Evolutionary conservation across 176 grass and related monocot species (phyloP).

Genomic region (Oryza brachyantha): DNA sequence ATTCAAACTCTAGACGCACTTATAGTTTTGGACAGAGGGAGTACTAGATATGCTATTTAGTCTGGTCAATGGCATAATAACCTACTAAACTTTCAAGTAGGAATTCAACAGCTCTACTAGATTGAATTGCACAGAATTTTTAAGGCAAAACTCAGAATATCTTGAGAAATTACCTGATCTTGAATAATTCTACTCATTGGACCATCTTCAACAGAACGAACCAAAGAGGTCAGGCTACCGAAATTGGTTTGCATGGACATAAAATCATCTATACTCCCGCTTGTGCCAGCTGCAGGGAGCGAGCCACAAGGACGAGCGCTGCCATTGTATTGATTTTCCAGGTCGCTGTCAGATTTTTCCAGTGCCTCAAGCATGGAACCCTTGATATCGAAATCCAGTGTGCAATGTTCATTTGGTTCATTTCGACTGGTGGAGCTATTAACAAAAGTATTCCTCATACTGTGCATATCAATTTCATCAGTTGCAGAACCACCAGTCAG

Average conservation of each 20-base stretch:
- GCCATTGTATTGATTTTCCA: constrained; percentile 65
- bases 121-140: not conserved
- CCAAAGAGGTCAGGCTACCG: constrained; percentile 64
- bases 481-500: constrained; percentile 46
- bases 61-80: not conserved
- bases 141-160: constrained; percentile 17
- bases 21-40: no score
- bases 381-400: constrained; percentile 80
- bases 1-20: no score
- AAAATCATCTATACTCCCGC: constrained; percentile 60
- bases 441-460: constrained; percentile 56
- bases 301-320: constrained; percentile 46
- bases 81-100: constrained; percentile 8
- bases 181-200: constrained; percentile 73
- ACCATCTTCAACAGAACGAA: constrained; percentile 75
- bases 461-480: constrained; percentile 49
- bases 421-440: constrained; percentile 42
- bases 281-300: constrained; percentile 42
- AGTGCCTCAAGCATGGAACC: constrained; percentile 75
- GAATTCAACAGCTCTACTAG: not conserved
- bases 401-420: constrained; percentile 48
- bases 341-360: constrained; percentile 56
- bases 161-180: constrained; percentile 64
- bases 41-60: not conserved
- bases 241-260: constrained; percentile 74